Percentiles rank a stretch among this genome's conserved stretches.
phyloP scores from a whole-genome alignment of 2,329 filamentous ascomycete species.

The Alternaria sp. region DNA sequence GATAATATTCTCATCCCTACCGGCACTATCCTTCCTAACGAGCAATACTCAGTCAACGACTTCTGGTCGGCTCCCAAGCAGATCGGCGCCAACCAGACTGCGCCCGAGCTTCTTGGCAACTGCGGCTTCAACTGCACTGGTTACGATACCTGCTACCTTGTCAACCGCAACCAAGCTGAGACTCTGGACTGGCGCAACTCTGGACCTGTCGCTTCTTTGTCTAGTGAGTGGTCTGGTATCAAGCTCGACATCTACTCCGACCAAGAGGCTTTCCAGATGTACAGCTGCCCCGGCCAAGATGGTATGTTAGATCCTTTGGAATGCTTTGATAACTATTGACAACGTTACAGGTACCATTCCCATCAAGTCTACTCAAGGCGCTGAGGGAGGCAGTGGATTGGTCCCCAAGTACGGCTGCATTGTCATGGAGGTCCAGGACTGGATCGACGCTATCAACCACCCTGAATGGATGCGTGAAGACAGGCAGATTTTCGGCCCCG shows the following conservation, averaged over 20 bases:
- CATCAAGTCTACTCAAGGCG: slow-evolving; percentile 74
- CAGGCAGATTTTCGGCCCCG: slow-evolving; percentile 59
- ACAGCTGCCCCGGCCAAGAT: slow-evolving; percentile 81
- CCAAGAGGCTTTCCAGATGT: slow-evolving; percentile 88
- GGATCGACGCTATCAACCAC: slow-evolving; percentile 92
- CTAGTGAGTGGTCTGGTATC: slow-evolving; percentile 81
- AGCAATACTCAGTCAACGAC: slow-evolving; percentile 74
- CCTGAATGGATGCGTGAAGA: slow-evolving; percentile 80
- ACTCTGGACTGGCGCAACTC: slow-evolving; percentile 70
- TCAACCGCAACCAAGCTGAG: slow-evolving; percentile 67
- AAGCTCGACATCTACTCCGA: slow-evolving; percentile 81
- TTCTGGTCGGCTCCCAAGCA: slow-evolving; percentile 85
- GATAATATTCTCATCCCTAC: slow-evolving; percentile 63
- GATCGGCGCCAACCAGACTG: slow-evolving; percentile 73
- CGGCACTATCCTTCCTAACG: slow-evolving; percentile 72
- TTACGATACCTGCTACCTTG: slow-evolving; percentile 79
- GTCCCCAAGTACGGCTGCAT: slow-evolving; percentile 83
- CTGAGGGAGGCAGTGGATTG: slow-evolving; percentile 66
- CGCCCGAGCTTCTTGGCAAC: slow-evolving; percentile 71
- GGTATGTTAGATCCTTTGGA: slow-evolving; percentile 52
- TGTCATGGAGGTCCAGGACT: slow-evolving; percentile 92
- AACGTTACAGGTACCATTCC: slow-evolving; percentile 58
- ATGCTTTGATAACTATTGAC: slow-evolving; percentile 10
- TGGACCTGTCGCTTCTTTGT: slow-evolving; percentile 70
- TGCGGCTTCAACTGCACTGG: slow-evolving; percentile 85